phyloP scores from a whole-genome alignment of 1,139 yeast species.

The Kodamaea anthophila region DNA sequence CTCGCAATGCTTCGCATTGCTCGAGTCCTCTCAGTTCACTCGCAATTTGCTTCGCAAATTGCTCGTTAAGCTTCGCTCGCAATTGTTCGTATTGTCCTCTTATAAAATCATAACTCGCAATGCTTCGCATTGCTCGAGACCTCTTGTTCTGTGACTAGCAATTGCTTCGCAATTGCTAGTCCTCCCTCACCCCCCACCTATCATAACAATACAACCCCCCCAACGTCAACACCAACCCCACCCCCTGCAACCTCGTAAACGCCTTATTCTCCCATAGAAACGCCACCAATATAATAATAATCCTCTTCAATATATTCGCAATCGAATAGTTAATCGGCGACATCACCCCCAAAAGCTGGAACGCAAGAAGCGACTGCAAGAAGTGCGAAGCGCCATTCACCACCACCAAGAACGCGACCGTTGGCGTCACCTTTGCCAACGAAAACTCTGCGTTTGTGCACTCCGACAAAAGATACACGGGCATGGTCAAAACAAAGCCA shows the following conservation, averaged over 20 bases:
- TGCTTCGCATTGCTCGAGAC: no score
- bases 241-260: constrained; percentile 47
- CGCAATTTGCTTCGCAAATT: no score
- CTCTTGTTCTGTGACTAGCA: no score
- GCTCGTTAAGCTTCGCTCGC: no score
- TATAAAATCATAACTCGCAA: no score
- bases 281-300: constrained; percentile 76
- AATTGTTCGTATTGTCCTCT: no score
- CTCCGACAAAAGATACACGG: constrained; percentile 70
- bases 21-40: no score
- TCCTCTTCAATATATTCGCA: constrained; percentile 83
- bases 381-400: constrained; percentile 79
- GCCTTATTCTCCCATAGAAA: constrained; percentile 71
- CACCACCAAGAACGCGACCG: constrained; percentile 32
- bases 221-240: constrained; percentile 67
- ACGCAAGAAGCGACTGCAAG: constrained; percentile 78
- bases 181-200: constrained; percentile 60
- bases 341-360: constrained; percentile 79
- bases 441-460: constrained; percentile 32
- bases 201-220: constrained; percentile 64
- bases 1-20: no score
- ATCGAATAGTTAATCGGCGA: constrained; percentile 89
- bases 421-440: constrained; percentile 27
- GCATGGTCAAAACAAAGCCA: constrained; percentile 75
- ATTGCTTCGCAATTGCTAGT: no score